Evolutionary conservation across 75 land plant species (phyloP).

Genomic region (Cupressus sempervirens): DNA sequence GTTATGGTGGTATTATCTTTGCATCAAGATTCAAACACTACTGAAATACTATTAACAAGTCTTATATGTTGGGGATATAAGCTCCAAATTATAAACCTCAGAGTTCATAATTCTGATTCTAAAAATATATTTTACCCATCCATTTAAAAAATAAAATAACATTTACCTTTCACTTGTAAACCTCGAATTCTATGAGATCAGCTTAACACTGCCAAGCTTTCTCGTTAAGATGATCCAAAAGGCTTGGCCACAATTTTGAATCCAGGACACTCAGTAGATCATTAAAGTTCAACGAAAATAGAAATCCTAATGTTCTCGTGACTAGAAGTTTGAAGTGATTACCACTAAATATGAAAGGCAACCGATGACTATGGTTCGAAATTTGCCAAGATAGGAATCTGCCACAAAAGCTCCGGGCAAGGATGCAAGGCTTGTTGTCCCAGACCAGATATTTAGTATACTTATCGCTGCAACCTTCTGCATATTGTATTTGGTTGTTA

Average conservation of each 20-base stretch:
- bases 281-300: background rate
- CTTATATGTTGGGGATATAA: too few relatives aligned
- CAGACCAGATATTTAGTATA: conserved; percentile 44
- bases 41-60: too few relatives aligned
- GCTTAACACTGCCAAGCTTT: conserved; percentile 18
- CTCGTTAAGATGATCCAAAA: background rate
- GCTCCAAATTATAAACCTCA: too few relatives aligned
- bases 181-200: background rate
- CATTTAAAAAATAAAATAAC: too few relatives aligned
- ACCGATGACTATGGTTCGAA: conserved; percentile 36
- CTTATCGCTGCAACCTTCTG: conserved; percentile 46
- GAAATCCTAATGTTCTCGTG: background rate
- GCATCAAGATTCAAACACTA: too few relatives aligned
- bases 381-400: conserved; percentile 64
- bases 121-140: too few relatives aligned
- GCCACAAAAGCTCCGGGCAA: conserved; percentile 64
- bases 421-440: conserved; percentile 55
- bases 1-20: too few relatives aligned
- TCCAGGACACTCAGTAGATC: background rate
- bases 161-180: too few relatives aligned
- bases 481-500: conserved; percentile 39
- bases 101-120: too few relatives aligned
- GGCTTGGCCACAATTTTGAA: conserved; percentile 7
- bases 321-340: background rate
- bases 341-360: conserved; percentile 38